Base-by-base conservation (phyloP, 192 early-diverging fungal species). In the Gigaspora rosea region DNA sequence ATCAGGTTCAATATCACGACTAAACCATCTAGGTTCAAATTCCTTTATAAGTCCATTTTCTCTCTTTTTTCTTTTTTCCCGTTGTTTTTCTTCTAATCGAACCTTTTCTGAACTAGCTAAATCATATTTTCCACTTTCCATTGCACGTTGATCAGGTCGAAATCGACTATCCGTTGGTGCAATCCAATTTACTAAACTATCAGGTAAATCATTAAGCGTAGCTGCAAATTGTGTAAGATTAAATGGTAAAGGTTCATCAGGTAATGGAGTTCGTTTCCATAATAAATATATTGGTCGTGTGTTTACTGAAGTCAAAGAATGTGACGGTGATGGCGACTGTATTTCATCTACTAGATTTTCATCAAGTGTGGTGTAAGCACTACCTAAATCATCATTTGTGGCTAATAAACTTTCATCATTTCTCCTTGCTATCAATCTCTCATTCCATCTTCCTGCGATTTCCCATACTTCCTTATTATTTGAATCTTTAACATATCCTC, bases 111-210 rank as follows among this genome's bases (percentile, higher is more conserved):
- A 79, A 64, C 89, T 89, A 11, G 95, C 94, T 9, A 86, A n/a
- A 67, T 95, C 92, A 78, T 93, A 96, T 70, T 90, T 85, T 13
- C 91, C 93, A 41, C 82, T 86, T 78, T 96, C 95, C 93, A 96
- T 93, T 0, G 93, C 93, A 4, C 89, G 81, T 83, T 96, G 95
- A 79, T 96, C 94, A 18, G 93, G 93, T 16, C 94, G 87, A 76
- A 94, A 88, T 59, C 95, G 87, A 22, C 92, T 95, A 78, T 96
- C 95, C 4, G 93, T 93, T 11, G 89, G 91, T 35, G 93, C 92
- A 56, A 96, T 78, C 75, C 83, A 86, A 18, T 81, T 78, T 68
- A 82, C 83, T 32, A 95, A 85, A 46, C 78, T 71, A 0, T 83
- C 77, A 0, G 91, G 86, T 20, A 86, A 78, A 77, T 96, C 87